Percentiles rank a stretch among this genome's conserved stretches.
phyloP scores from a whole-genome alignment of 2,329 filamentous ascomycete genomes.

The Exophiala spinifera region DNA sequence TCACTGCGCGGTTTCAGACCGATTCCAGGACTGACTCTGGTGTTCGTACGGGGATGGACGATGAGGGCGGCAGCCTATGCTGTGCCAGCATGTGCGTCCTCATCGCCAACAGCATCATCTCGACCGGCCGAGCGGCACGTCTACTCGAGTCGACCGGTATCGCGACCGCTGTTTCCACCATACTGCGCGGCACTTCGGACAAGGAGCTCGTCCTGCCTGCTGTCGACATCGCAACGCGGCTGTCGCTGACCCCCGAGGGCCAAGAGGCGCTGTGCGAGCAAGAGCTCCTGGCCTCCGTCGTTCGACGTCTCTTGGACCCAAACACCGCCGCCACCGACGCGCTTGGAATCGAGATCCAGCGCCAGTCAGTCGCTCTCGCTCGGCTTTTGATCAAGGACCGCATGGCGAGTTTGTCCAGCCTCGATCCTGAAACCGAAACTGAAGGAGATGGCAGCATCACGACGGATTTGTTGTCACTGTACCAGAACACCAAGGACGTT shows the following conservation, averaged over 20 bases:
- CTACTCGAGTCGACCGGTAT: slow-evolving; percentile 3
- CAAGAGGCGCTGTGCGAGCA: slow-evolving; percentile 10
- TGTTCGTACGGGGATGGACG: background rate
- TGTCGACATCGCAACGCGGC: slow-evolving; percentile 17
- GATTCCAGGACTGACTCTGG: background rate
- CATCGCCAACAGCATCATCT: slow-evolving; percentile 19
- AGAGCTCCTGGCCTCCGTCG: background rate
- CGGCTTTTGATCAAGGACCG: slow-evolving; percentile 21
- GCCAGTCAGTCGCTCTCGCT: slow-evolving; percentile 10
- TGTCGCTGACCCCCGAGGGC: slow-evolving; percentile 17
- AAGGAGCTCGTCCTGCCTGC: slow-evolving; percentile 19
- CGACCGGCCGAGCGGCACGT: slow-evolving; percentile 12
- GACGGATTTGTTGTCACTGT: slow-evolving; percentile 8
- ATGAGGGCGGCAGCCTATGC: background rate
- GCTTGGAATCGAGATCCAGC: slow-evolving; percentile 12
- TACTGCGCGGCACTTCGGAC: slow-evolving; percentile 6
- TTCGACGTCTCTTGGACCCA: slow-evolving; percentile 5
- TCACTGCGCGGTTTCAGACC: background rate
- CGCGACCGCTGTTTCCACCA: background rate
- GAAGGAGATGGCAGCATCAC: slow-evolving; percentile 1
- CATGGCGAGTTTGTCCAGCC: background rate
- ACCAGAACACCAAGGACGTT: slow-evolving; percentile 11
- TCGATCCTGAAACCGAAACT: background rate
- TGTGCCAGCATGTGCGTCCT: slow-evolving; percentile 17
- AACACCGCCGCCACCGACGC: slow-evolving; percentile 4